Evolutionary conservation across 169 alveolate genomes (phyloP).

Genomic region (Pseudocohnilembus persalinus): DNA sequence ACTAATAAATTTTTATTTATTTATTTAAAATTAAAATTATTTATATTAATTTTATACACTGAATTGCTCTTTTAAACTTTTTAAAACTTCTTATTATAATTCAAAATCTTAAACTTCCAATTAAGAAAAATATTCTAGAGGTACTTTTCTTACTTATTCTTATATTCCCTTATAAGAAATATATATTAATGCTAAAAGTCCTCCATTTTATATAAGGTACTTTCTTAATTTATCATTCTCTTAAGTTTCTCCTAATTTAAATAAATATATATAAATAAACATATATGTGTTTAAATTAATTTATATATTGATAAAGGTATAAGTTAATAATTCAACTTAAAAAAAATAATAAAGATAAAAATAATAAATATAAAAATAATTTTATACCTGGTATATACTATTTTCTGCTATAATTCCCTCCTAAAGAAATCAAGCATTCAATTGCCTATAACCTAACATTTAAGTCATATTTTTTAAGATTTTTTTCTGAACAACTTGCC

Average conservation of each 20-base stretch:
- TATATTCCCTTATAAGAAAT: constrained; percentile 1
- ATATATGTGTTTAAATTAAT: too few relatives aligned
- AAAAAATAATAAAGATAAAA: too few relatives aligned
- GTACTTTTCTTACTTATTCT: background rate
- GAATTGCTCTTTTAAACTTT: too few relatives aligned
- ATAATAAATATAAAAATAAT: too few relatives aligned
- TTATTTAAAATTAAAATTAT: too few relatives aligned
- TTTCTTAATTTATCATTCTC: constrained; percentile 16
- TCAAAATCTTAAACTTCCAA: constrained; percentile 13
- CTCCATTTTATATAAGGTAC: constrained; percentile 6
- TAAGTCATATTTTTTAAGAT: constrained; percentile 17
- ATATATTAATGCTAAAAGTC: constrained; percentile 1
- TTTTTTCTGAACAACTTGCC: constrained; percentile 2
- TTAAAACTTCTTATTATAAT: too few relatives aligned
- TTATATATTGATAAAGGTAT: too few relatives aligned
- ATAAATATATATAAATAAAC: background rate
- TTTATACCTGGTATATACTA: background rate
- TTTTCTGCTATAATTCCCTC: constrained; percentile 17
- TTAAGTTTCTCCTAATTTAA: constrained; percentile 4
- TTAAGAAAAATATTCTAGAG: constrained; percentile 3
- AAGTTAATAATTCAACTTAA: too few relatives aligned
- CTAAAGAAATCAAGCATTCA: constrained; percentile 12
- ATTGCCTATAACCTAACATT: constrained; percentile 2
- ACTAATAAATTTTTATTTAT: too few relatives aligned
- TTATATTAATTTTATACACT: too few relatives aligned